Conservation (phyloP, 164 flowering plant genomes). For the Sedum album region DNA sequence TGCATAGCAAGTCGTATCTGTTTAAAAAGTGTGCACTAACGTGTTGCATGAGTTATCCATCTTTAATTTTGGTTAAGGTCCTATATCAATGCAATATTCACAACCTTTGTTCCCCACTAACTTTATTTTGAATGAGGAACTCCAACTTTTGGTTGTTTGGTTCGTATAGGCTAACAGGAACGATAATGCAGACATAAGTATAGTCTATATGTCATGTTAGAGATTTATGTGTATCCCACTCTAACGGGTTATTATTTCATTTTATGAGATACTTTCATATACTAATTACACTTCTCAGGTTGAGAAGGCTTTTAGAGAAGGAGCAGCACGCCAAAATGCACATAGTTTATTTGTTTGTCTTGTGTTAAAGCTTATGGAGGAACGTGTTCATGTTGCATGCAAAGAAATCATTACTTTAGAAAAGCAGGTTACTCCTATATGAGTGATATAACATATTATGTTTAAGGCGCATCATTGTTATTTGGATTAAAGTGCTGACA, state of each 20-base stretch:
- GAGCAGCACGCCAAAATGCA: slow-evolving; percentile 96
- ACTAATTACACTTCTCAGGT: slow-evolving; percentile 38
- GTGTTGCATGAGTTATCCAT: background rate
- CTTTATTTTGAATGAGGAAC: background rate
- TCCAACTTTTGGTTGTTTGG: background rate
- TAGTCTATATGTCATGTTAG: background rate
- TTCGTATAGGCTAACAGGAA: background rate
- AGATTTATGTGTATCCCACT: background rate
- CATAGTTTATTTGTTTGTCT: slow-evolving; percentile 95
- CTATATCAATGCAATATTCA: too few species aligned
- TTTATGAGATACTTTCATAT: background rate
- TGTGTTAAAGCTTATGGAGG: slow-evolving; percentile 80
- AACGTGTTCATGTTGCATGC: slow-evolving; percentile 94
- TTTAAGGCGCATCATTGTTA: background rate
- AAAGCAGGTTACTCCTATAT: slow-evolving; percentile 60
- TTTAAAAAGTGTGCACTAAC: background rate
- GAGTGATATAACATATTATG: background rate
- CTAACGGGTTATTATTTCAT: background rate
- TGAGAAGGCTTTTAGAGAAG: slow-evolving; percentile 97
- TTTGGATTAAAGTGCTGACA: slow-evolving; percentile 4
- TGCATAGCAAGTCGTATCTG: background rate
- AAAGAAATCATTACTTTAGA: slow-evolving; percentile 90
- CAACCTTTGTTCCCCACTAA: background rate
- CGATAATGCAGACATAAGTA: background rate
- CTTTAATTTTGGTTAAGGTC: too few species aligned